These are phyloP conservation scores for Amanita pallidorosea DNA, from an alignment of 768 basidiomycete species.

Conservation along the genomic window DNA sequence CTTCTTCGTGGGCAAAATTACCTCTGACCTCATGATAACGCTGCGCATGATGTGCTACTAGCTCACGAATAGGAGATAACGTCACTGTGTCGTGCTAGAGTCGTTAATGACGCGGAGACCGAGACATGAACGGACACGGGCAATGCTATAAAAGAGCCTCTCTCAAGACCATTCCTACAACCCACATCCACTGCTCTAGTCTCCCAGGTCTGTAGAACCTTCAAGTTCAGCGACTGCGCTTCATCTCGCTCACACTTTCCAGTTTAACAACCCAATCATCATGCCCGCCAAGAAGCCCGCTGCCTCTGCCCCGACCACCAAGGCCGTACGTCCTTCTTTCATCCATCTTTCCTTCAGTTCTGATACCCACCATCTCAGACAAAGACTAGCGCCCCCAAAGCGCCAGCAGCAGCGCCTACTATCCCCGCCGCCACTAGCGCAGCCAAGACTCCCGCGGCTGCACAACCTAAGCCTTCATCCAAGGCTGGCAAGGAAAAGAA, in stretches of 20 bases:
- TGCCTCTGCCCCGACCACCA: not conserved
- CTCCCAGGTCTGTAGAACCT: not conserved
- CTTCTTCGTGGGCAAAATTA: not conserved
- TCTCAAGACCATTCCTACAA: not conserved
- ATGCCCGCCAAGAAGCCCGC: constrained; percentile 4
- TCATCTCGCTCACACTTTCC: not conserved
- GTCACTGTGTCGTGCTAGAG: not conserved
- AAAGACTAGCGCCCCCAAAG: not conserved
- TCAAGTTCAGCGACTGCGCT: not conserved
- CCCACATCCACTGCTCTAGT: not conserved
- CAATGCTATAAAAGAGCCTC: not conserved
- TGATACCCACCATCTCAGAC: not conserved
- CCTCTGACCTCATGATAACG: not conserved
- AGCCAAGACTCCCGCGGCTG: not conserved
- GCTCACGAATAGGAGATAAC: not conserved
- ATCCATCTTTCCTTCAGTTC: not conserved
- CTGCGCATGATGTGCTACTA: constrained; percentile 4
- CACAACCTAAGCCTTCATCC: not conserved
- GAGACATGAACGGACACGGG: not conserved
- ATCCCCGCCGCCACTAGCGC: not conserved
- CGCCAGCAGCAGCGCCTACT: not conserved
- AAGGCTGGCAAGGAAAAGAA: not conserved
- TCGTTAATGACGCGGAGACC: not conserved
- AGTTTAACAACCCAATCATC: not conserved
- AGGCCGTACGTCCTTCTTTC: not conserved